Base-by-base conservation (phyloP, 106 monocot species). In the Acanthochlamys bracteata region DNA sequence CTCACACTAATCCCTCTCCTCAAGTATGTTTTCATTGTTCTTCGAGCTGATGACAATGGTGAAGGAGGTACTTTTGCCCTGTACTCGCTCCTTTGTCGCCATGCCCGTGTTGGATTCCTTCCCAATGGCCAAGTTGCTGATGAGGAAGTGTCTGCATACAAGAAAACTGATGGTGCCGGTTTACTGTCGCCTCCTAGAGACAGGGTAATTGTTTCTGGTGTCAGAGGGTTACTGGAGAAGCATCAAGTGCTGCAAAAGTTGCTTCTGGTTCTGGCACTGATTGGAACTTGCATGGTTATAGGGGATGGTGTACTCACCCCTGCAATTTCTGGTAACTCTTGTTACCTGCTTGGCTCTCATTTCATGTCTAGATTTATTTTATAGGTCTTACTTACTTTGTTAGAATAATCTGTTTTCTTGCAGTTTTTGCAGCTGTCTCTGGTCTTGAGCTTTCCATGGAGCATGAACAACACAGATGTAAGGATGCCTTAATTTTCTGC, bases 241-340 rank as follows among this genome's bases (percentile, higher is more conserved):
- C 51, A 75, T 25, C 42, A 46, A 1, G 63, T 80, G 57, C 26
- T 75, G 71, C 75, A 75, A 62, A 55, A 25, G 0, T n/a, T 59
- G 25, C 40, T 80, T 7, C 66, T 80, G 39, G 2, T 80, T 27
- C 80, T 80, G 22, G 75, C 75, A 0, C 25, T 80, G 55, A 41
- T 80, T 46, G 80, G 80, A 39, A 72, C 80, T 20, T 80, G 75
- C 53, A 75, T 80, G 80, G 75, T 80, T 23, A 80, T 75, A 19
- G 68, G 80, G 2, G 80, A 80, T 24, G 80, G 80, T 20, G 71
- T 80, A 19, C 71, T 80, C n/a, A 80, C 80, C 24, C 75, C 80
- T 12, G 80, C 80, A 10, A 63, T 80, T 23, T 80, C 80, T 60
- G 80, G 80, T 80, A n/a, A 21, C 23, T 1, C 10, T 3, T 25